phyloP scores from a whole-genome alignment of 805 yeast genomes.

The Torulaspora delbrueckii region DNA sequence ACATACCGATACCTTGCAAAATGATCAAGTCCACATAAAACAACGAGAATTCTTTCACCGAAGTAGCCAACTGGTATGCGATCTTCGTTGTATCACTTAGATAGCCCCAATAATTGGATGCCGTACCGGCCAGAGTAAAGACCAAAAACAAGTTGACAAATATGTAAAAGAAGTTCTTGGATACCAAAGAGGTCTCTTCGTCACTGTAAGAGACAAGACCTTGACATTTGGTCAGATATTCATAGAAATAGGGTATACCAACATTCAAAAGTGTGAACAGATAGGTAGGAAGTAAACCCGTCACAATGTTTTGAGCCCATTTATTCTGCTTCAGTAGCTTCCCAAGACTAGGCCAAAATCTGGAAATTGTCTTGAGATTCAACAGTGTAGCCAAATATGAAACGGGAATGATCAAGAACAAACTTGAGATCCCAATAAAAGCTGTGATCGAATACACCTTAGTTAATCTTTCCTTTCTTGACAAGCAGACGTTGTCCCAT shows the following conservation, averaged over 20 bases:
- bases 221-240: slow-evolving; percentile 75
- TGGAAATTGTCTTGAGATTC: slow-evolving; percentile 70
- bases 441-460: slow-evolving; percentile 43
- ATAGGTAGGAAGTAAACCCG: slow-evolving; percentile 88
- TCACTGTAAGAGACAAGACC: slow-evolving; percentile 91
- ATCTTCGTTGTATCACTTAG: slow-evolving; percentile 85
- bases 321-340: slow-evolving; percentile 54
- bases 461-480: slow-evolving; percentile 63
- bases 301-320: slow-evolving; percentile 74
- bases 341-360: slow-evolving; percentile 80
- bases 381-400: slow-evolving; percentile 77
- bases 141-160: slow-evolving; percentile 91
- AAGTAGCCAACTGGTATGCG: slow-evolving; percentile 80
- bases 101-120: slow-evolving; percentile 71
- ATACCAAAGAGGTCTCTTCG: slow-evolving; percentile 82
- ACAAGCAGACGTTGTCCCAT: slow-evolving; percentile 85
- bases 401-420: slow-evolving; percentile 76
- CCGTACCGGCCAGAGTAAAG: slow-evolving; percentile 91
- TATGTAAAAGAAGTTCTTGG: slow-evolving; percentile 90
- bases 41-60: slow-evolving; percentile 70
- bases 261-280: slow-evolving; percentile 80
- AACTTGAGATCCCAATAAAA: slow-evolving; percentile 47
- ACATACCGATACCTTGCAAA: slow-evolving; percentile 80
- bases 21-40: slow-evolving; percentile 87
- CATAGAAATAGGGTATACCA: slow-evolving; percentile 78